These are phyloP conservation scores for Cystobasidium pallidum DNA, from an alignment of 1,284 basidiomycete species.

Conservation along the genomic window DNA sequence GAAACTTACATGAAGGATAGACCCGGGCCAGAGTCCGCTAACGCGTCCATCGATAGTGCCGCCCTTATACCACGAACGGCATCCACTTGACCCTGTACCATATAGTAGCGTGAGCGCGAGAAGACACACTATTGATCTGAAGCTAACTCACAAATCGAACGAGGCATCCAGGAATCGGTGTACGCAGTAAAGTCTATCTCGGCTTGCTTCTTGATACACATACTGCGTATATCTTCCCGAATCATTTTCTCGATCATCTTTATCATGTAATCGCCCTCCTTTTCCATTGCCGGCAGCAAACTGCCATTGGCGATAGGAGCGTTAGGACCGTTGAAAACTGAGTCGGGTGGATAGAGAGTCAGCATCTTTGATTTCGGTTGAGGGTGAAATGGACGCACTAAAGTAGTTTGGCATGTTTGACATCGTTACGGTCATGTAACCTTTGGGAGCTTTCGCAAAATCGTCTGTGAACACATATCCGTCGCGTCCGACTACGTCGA, in stretches of 20 bases:
- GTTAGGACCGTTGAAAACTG: conserved; percentile 42
- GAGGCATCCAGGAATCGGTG: conserved; percentile 33
- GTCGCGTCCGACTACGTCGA: conserved; percentile 37
- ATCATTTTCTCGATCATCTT: conserved; percentile 39
- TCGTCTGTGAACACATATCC: conserved; percentile 26
- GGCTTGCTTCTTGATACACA: conserved; percentile 37
- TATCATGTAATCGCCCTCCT: conserved; percentile 40
- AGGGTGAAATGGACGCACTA: not conserved
- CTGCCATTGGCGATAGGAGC: conserved; percentile 24
- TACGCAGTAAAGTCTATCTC: conserved; percentile 31
- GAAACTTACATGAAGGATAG: conserved; percentile 10
- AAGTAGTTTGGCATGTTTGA: conserved; percentile 34
- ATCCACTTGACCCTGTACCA: conserved; percentile 26
- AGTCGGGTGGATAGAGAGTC: not conserved
- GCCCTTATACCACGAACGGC: conserved; percentile 39
- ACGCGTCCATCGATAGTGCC: conserved; percentile 4
- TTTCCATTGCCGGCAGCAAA: conserved; percentile 33
- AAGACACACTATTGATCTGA: not conserved
- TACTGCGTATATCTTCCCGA: conserved; percentile 27
- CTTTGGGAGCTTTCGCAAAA: conserved; percentile 24
- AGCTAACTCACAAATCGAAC: conserved; percentile 23
- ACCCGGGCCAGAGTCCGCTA: conserved; percentile 19
- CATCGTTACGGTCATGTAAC: conserved; percentile 36
- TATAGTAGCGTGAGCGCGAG: conserved; percentile 59
- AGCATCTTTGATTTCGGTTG: not conserved